A percentile compares a stretch with the other conserved stretches of the same genome.
Conservation (phyloP, 345 rosid genomes). For the Chamaenerion angustifolium region DNA sequence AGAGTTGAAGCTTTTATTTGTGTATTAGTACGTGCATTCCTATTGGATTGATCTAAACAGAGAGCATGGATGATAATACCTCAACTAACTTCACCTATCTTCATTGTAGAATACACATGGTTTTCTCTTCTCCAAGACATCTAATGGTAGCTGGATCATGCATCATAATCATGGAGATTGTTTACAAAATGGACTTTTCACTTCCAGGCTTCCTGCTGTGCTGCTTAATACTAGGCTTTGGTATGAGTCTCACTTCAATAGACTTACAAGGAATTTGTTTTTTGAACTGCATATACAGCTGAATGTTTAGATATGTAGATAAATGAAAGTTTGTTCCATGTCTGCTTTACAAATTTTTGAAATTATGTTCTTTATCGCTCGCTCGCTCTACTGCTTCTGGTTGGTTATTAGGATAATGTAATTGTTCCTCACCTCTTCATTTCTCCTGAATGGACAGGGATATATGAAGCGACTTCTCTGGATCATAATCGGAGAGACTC, state of each 20-base stretch:
- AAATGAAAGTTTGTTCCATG: background rate
- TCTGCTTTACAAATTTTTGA: background rate
- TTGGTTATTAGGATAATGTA: background rate
- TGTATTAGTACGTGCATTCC: too few relatives aligned
- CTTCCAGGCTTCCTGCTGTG: constrained; percentile 68
- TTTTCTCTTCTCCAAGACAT: constrained; percentile 97
- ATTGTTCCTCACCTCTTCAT: background rate
- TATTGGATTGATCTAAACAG: too few relatives aligned
- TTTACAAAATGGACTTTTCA: constrained; percentile 78
- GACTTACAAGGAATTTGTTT: background rate
- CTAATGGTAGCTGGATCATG: constrained; percentile 78
- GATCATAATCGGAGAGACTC: constrained; percentile 52
- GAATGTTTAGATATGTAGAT: background rate
- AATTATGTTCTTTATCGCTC: background rate
- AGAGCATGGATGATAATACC: too few relatives aligned
- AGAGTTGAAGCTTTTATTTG: too few relatives aligned
- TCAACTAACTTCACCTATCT: constrained; percentile 2
- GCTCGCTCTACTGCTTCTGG: background rate
- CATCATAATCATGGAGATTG: constrained; percentile 66
- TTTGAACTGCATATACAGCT: background rate
- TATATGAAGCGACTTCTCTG: constrained; percentile 68
- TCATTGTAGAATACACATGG: constrained; percentile 74
- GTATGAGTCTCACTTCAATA: constrained; percentile 16
- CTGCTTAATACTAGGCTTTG: constrained; percentile 67
- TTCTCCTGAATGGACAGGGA: constrained; percentile 29